Evolutionary conservation across 108 stramenopile genomes (phyloP).

Genomic region (Pseudonitzschia delicatissima): DNA sequence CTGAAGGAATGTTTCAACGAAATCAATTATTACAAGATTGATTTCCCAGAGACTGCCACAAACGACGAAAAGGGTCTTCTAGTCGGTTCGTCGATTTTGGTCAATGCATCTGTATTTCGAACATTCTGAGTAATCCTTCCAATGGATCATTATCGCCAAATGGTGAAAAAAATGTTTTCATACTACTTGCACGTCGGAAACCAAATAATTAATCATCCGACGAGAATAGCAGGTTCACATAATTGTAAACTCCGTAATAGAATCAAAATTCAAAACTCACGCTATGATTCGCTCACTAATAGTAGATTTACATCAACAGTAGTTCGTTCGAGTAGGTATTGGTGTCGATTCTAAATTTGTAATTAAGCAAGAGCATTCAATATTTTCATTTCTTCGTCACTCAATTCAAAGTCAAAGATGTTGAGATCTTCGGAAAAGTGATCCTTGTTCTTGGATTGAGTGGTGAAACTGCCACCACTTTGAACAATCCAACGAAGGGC

Average conservation of each 20-base stretch:
- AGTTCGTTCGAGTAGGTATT: too few species aligned
- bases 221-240: too few species aligned
- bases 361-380: conserved; percentile 34
- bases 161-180: too few species aligned
- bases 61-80: conserved; percentile 60
- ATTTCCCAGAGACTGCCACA: conserved; percentile 57
- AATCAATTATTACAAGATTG: conserved; percentile 29
- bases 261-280: too few species aligned
- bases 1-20: conserved; percentile 35
- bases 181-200: too few species aligned
- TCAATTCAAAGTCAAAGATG: conserved; percentile 74
- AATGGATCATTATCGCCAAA: too few species aligned
- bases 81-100: conserved; percentile 54
- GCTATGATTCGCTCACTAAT: too few species aligned
- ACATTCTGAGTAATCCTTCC: conserved; percentile 25
- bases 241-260: too few species aligned
- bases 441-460: conserved; percentile 53
- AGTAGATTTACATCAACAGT: too few species aligned
- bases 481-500: conserved; percentile 78
- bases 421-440: conserved; percentile 74
- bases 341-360: too few species aligned
- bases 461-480: conserved; percentile 62
- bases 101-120: conserved; percentile 77
- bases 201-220: too few species aligned
- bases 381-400: conserved; percentile 57